Evolutionary conservation across 129 eudicot genomes (phyloP).

Genomic region (Smallanthus sonchifolius): DNA sequence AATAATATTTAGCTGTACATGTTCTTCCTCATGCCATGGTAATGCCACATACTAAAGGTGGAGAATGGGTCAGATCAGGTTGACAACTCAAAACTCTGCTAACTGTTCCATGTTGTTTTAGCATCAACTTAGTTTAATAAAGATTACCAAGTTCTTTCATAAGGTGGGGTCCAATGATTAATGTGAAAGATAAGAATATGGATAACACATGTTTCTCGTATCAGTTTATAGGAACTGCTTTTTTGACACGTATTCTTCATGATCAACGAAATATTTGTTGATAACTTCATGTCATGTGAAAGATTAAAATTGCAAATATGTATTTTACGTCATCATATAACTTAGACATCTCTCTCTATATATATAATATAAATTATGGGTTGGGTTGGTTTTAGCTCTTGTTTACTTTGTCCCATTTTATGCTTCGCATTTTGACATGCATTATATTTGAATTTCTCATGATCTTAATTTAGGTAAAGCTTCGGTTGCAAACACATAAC

Average conservation of each 20-base stretch:
- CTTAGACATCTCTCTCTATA: background rate
- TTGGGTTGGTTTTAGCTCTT: background rate
- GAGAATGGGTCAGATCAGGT: background rate
- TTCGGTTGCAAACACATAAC: constrained; percentile 82
- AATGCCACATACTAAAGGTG: background rate
- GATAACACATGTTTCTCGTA: background rate
- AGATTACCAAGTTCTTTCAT: background rate
- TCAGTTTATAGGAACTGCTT: background rate
- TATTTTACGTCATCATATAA: background rate
- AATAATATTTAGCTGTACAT: background rate
- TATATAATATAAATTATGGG: background rate
- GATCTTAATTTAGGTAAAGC: constrained; percentile 58
- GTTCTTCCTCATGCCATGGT: background rate
- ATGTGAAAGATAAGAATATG: background rate
- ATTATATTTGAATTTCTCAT: background rate
- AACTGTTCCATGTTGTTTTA: background rate
- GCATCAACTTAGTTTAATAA: background rate
- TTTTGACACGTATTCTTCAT: background rate
- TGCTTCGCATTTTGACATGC: background rate
- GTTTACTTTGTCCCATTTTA: background rate
- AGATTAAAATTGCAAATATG: background rate
- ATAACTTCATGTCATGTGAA: background rate
- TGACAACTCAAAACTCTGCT: background rate
- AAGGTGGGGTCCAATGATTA: constrained; percentile 1
- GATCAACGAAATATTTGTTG: background rate